Evolutionary conservation across 106 monocot species (phyloP), one percentile per base, ranked within the genome.

Genomic region (Dendrobium officinale): DNA sequence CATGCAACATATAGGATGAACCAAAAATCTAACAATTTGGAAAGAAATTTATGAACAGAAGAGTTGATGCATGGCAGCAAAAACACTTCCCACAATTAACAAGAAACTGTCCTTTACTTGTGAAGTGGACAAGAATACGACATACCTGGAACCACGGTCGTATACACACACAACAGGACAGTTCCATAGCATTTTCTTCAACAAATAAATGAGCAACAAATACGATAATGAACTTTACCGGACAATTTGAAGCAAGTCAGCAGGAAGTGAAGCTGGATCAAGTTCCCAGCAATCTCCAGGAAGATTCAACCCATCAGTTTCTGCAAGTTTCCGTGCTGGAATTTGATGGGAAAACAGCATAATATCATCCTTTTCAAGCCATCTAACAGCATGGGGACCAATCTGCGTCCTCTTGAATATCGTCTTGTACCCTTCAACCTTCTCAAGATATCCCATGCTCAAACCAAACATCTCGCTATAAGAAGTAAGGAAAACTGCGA

Each of bases 281-380:
- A 95, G 88, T 85, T 95, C 98, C 98, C 98, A 98, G 79, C 95
- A 98, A 10, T 93, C 95, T 40, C 76, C 56, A 0, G 90, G 90
- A 78, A 91, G 41, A 72, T 85, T 73, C 47, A 73, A 49, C 20
- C 84, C 89, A 70, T 98, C 95, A 22, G 43, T 51, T 41, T 77
- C 88, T 6, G 78, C 20, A 19, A 95, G 48, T 67, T 88, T 89
- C 78, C 89, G 80, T 9, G 95, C 86, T 17, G 98, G 95, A 79
- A 98, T 95, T 77, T 95, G 92, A 87, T 98, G 92, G 13, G 98
- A 98, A 80, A 98, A 91, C 27, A 85, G 41, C 78, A 77, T 77
- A 9, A 83, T 43, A 67, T 91, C 86, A 76, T 78, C 84, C 73
- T 87, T 95, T 75, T 91, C 83, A 44, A 95, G 79, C 81, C 87